phyloP scores from a whole-genome alignment of 352 stramenopile genomes.

The Pythium guiyangense region DNA sequence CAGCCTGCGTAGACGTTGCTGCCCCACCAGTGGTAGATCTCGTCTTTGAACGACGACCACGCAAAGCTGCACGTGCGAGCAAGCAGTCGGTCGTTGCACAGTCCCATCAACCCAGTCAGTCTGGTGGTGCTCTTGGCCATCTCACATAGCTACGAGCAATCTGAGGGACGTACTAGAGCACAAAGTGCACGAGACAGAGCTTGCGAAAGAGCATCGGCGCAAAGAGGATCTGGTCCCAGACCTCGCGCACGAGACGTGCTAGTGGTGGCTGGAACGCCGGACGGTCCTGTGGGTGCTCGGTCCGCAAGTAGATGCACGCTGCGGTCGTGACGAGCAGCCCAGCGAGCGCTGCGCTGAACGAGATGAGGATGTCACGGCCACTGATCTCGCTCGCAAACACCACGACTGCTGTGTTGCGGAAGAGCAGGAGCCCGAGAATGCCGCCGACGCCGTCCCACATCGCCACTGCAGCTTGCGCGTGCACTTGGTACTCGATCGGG shows the following conservation, averaged over 20 bases:
- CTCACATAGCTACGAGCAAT: not conserved
- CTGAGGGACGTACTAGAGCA: constrained; percentile 39
- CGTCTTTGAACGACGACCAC: constrained; percentile 69
- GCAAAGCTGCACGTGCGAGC: constrained; percentile 34
- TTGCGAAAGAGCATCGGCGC: constrained; percentile 61
- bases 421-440: constrained; percentile 51
- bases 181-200: constrained; percentile 64
- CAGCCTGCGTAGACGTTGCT: constrained; percentile 65
- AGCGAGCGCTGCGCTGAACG: constrained; percentile 46
- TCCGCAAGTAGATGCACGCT: constrained; percentile 47
- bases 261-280: constrained; percentile 51
- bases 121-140: not conserved
- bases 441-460: constrained; percentile 70
- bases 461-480: constrained; percentile 57
- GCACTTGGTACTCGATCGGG: constrained; percentile 69
- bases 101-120: not conserved
- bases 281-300: constrained; percentile 57
- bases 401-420: constrained; percentile 59
- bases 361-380: constrained; percentile 54
- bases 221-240: constrained; percentile 57
- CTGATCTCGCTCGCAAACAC: constrained; percentile 74
- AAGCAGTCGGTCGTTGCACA: not conserved
- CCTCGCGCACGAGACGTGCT: constrained; percentile 45
- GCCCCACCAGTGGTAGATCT: constrained; percentile 74
- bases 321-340: constrained; percentile 47